Evolutionary conservation across 1,284 basidiomycete species (phyloP).

Genomic region (Fistulina hepatica): DNA sequence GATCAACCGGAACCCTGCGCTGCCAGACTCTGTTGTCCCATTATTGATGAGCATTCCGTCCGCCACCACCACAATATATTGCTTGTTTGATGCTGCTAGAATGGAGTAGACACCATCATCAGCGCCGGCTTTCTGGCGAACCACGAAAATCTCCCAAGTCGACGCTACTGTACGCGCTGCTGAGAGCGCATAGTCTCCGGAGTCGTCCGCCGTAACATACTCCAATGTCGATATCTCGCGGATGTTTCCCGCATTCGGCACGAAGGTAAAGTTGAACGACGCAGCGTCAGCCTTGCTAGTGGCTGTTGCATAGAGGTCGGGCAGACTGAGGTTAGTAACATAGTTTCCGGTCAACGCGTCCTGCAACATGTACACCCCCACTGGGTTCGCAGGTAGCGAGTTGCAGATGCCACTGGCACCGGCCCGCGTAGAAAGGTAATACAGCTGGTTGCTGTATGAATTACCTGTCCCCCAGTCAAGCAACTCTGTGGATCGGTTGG

Average conservation of each 20-base stretch:
- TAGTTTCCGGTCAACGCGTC: conserved; percentile 17
- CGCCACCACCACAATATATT: conserved; percentile 17
- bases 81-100: conserved; percentile 20
- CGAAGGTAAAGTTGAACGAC: conserved; percentile 20
- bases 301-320: conserved; percentile 20
- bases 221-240: conserved; percentile 16
- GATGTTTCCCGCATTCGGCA: conserved; percentile 24
- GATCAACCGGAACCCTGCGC: conserved; percentile 17
- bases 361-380: conserved; percentile 22
- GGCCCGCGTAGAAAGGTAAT: conserved; percentile 24
- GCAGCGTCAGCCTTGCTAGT: conserved; percentile 15
- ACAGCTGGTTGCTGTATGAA: conserved; percentile 23
- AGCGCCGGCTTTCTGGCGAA: conserved; percentile 21
- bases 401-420: conserved; percentile 20
- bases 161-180: conserved; percentile 20
- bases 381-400: conserved; percentile 17
- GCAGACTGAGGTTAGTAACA: conserved; percentile 15
- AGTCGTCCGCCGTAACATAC: conserved; percentile 25
- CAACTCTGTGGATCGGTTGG: conserved; percentile 20
- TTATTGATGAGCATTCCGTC: conserved; percentile 19
- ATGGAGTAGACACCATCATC: conserved; percentile 19
- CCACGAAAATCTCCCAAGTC: conserved; percentile 24
- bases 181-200: conserved; percentile 19
- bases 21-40: conserved; percentile 16
- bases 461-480: conserved; percentile 26